Base-by-base conservation (phyloP, 805 yeast species). In the Monosporozyma aerobia region DNA sequence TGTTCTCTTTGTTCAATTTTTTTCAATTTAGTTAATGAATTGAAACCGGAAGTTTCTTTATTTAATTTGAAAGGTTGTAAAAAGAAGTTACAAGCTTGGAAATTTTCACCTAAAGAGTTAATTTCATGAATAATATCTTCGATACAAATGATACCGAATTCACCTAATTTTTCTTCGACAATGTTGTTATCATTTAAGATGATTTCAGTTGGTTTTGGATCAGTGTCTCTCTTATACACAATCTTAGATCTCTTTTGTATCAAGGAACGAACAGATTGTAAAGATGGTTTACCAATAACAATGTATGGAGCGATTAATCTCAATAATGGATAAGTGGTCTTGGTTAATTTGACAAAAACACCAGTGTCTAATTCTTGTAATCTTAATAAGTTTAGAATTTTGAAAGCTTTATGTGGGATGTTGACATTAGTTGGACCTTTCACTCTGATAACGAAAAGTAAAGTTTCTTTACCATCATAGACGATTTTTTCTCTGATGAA, bases 121-220 rank as follows among this genome's bases (percentile, higher is more conserved):
- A 87, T 75, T 69, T 86, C 92, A 63, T 83, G 88, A 51, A 87
- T 79, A 53, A 87, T 74, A 69, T 87, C 95, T 72, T 87, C 94
- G 19, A 85, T 77, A 79, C 95, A 87, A 57, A 87, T 81, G 55
- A 84, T 72, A 30, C 92, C 90, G 51, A 74, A 71, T 8, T 83
- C 86, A 43, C 84, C 84, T 56, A 87, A 74, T 61, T 75, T 73
- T 61, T 85, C 90, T 70, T 87, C 95, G 50, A 87, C 83, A 43
- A 82, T 69, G 60, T 80, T 82, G 72, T 87, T 87, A 69, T 83
- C 89, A 67, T 86, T 87, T 60, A 87, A 71, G 54, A 81, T 77
- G 41, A 77, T 68, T 48, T 73, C 71, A 47, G 71, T 73, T 37
- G 70, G 73, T 22, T 50, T 30, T 5, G 50, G 46, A 13, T 62